Evolutionary conservation across 2,329 filamentous ascomycete species (phyloP), one percentile per base, ranked within the genome.

Genomic region (Aureobasidium uvarum): DNA sequence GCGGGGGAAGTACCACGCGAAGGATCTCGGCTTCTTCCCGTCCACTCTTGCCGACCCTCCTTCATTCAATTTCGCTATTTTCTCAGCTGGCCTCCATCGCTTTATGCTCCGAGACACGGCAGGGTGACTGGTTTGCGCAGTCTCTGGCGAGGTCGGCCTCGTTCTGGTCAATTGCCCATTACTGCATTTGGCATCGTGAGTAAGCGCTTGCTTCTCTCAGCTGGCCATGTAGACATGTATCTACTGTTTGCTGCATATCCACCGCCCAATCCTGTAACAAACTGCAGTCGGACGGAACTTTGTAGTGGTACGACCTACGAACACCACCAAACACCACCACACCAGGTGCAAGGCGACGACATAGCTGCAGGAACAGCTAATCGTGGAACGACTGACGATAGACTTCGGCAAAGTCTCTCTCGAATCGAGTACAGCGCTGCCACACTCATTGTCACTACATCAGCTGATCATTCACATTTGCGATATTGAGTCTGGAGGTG

Each of bases 121-220:
- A 59, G 18, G 28, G 16, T 46, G 11, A 1, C 10, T 11, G 2
- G n/a, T 3, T 14, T 36, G 25, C 55, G 39, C 18, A 18, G 28
- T 11, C 5, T 25, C 7, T 18, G 10, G 25, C 39, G 25, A 43
- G 18, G 25, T 23, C 41, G 55, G 3, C 25, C 41, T 33, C 28
- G 39, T 46, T 59, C 41, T 59, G 41, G 41, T 59, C 41, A 36
- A 20, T 10, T 2, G 10, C 11, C 18, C 25, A 59, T 36, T 36
- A 8, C 55, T 28, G n/a, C 2, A 46, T 59, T 6, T 25, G 36
- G 41, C 13, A n/a, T 1, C n/a, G 39, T 0, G 2, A 13, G 33
- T 25, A 20, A 59, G 55, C 55, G 13, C 55, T 59, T 59, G 23
- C 55, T 36, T 28, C 18, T 59, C 41, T 59, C 28, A 46, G 55